Base-by-base conservation (phyloP, 1,284 basidiomycete species). In the Melampsora americana region DNA sequence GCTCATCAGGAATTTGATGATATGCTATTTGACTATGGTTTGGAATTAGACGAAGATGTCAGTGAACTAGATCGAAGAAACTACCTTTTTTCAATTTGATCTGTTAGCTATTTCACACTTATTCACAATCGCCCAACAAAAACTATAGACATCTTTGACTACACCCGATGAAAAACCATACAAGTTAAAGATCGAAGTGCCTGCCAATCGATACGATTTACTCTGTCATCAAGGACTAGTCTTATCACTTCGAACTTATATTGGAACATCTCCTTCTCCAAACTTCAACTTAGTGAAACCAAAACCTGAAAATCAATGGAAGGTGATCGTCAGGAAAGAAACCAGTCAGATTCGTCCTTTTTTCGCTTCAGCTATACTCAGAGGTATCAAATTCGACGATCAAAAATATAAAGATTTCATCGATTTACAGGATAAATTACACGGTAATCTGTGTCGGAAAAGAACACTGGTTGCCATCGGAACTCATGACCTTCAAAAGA, bases 181-280 rank as follows among this genome's bases (percentile, higher is more conserved):
- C 89, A 91, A 95, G 90, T 86, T 99, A 80, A 99, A 99, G 88
- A 97, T 99, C 81, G 95, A 99, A 84, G 89, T 97, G 70, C 95
- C 96, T 42, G 96, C 96, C 32, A 99, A 97, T 83, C 95, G 95
- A 87, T 98, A 99, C 82, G 96, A 99, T 85, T 87, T 99, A 26
- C 88, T 99, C 65, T 99, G 96, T 83, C 90, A 96, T 80, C 96
- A 99, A 84, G 96, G 96, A 75, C 92, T 99, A 81, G 88, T 93
- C 26, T 88, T 93, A 26, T 92, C 90, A 7, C 87, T 99, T 72
- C 88, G 89, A 28, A 88, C 92, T 79, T 99, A 95, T 87, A 86
- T 97, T 60, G 87, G 89, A 61, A 89, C 90, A 82, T 86, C 87
- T 65, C 85, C 86, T 73, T 85, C 91, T 20, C 92, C 92, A 0